Base-by-base conservation (phyloP, 2,329 filamentous ascomycete genomes). In the Colletotrichum gigasporum region DNA sequence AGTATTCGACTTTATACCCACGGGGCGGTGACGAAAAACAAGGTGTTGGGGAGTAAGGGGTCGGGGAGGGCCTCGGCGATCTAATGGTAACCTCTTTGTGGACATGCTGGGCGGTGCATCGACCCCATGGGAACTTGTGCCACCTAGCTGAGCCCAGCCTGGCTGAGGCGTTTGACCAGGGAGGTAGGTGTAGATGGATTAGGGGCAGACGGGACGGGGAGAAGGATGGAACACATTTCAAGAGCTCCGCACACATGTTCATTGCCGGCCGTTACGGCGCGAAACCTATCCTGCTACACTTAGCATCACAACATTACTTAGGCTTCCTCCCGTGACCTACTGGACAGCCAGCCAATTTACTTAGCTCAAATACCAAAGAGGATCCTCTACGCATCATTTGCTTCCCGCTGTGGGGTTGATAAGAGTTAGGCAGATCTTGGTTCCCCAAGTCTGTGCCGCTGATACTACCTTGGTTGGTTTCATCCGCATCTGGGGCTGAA, bases 1-100 rank as follows among this genome's bases (percentile, higher is more conserved):
- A 67, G 72, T 73, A 67, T 73, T 73, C 71, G 72, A 75, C 75
- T 75, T 77, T 80, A 80, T 80, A 80, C 78, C 78, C 76, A 69
- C 69, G 53, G 52, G 47, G 66, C 16, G 56, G 18, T 35, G 70
- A 68, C 67, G 66, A 68, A 69, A 67, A 69, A 72, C 72, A 72
- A 50, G 50, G 39, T 75, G n/a, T 75, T 71, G 69, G 62, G 62
- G 69, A 57, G 61, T 61, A 69, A 71, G 72, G 65, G 68, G 68
- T 69, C 67, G 72, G 73, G 73, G 72, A 74, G 73, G 68, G 67
- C 61, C 62, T 39, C 37, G 63, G 65, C 61, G 59, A 69, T 68
- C 58, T 72, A 71, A 71, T 72, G 57, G 48, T 57, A 30, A 57
- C 59, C 64, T 55, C 28, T 42, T 57, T 47, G 44, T 32, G 30